Percentiles rank a stretch among this genome's conserved stretches.
These are phyloP conservation scores for Skeletonema marinoi DNA, from an alignment of 108 stramenopile species.

Conservation along the genomic window DNA sequence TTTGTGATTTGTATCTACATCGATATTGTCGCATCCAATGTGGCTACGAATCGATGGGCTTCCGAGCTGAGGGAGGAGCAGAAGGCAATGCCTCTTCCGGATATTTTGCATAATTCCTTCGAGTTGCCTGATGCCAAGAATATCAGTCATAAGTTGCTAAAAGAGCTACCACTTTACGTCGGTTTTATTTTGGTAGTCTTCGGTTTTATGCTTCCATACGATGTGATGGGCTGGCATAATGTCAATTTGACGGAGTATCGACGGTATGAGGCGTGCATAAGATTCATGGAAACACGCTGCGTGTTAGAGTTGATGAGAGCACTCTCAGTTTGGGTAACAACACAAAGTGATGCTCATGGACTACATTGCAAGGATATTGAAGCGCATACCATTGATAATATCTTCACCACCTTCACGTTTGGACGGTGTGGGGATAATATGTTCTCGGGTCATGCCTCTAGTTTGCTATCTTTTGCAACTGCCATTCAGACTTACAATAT, in stretches of 20 bases:
- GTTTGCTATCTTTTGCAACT: slow-evolving; percentile 2
- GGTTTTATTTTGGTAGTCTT: slow-evolving; percentile 4
- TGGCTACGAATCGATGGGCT: slow-evolving; percentile 9
- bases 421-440: slow-evolving; percentile 24
- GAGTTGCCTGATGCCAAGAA: slow-evolving; percentile 6
- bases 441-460: slow-evolving; percentile 8
- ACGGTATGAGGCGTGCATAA: slow-evolving; percentile 3
- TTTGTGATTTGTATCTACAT: neutral
- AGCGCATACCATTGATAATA: neutral
- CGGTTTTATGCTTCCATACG: slow-evolving; percentile 10
- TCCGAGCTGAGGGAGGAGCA: neutral
- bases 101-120: slow-evolving; percentile 17
- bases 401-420: slow-evolving; percentile 20
- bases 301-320: slow-evolving; percentile 26
- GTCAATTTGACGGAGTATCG: neutral
- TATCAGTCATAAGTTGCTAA: slow-evolving; percentile 5
- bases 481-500: slow-evolving; percentile 14
- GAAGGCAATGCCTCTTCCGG: slow-evolving; percentile 23
- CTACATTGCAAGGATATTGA: slow-evolving; percentile 5
- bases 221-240: slow-evolving; percentile 5
- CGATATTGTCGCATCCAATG: neutral
- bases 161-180: slow-evolving; percentile 10
- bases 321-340: slow-evolving; percentile 9
- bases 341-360: slow-evolving; percentile 11
- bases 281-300: slow-evolving; percentile 21